These are phyloP conservation scores for Phyllosticta citribraziliensis DNA, from an alignment of 2,329 filamentous ascomycete species.

Conservation along the genomic window DNA sequence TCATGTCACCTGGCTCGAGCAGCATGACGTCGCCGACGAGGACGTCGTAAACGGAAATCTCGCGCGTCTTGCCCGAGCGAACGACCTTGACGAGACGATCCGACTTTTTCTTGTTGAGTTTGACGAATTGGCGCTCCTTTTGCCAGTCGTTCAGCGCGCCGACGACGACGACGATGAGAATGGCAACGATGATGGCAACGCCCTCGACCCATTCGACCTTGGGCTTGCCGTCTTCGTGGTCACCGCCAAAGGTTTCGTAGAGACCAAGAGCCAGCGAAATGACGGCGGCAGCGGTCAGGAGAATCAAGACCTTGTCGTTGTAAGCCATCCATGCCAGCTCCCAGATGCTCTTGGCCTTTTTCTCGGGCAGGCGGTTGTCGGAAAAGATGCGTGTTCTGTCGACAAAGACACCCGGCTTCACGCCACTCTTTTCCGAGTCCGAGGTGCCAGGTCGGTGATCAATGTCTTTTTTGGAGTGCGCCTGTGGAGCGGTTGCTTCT, in stretches of 20 bases:
- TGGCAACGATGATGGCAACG: constrained; percentile 68
- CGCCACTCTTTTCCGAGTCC: constrained; percentile 11
- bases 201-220: constrained; percentile 73
- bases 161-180: constrained; percentile 64
- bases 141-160: constrained; percentile 76
- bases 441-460: constrained; percentile 9
- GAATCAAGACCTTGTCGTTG: constrained; percentile 63
- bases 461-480: constrained; percentile 9
- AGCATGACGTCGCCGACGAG: constrained; percentile 65
- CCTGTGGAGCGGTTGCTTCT: constrained; percentile 35
- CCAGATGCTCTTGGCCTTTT: constrained; percentile 52
- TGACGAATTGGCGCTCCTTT: constrained; percentile 71
- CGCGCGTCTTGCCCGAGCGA: constrained; percentile 61
- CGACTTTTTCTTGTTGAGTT: constrained; percentile 71
- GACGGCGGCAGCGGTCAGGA: constrained; percentile 57
- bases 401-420: constrained; percentile 25
- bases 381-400: constrained; percentile 53
- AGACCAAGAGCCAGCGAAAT: constrained; percentile 60
- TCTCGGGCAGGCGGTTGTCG: constrained; percentile 52
- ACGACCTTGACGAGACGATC: constrained; percentile 64
- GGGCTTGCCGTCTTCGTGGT: constrained; percentile 33
- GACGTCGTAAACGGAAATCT: constrained; percentile 61
- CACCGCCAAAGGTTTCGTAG: constrained; percentile 51
- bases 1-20: constrained; percentile 62
- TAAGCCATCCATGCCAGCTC: constrained; percentile 58